Evolutionary conservation across 345 rosid genomes (phyloP).

Genomic region (Luvunga scandens): DNA sequence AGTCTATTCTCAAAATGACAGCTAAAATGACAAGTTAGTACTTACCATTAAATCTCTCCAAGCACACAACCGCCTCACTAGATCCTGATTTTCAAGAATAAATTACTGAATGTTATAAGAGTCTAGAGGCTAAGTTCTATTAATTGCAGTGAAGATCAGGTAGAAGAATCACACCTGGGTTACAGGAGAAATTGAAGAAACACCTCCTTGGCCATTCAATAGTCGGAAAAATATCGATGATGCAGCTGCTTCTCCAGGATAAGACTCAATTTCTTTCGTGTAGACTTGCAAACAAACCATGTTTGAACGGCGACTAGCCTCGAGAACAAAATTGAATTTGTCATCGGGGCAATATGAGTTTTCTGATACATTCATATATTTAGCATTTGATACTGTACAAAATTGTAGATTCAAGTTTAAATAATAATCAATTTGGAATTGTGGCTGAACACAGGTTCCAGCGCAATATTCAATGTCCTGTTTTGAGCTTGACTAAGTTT

Average conservation of each 20-base stretch:
- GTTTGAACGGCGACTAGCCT: slow-evolving; percentile 91
- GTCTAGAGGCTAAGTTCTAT: background rate
- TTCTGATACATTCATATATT: slow-evolving; percentile 56
- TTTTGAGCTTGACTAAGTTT: background rate
- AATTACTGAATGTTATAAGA: slow-evolving; percentile 3
- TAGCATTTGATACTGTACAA: slow-evolving; percentile 37
- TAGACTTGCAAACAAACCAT: slow-evolving; percentile 74
- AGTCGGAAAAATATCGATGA: slow-evolving; percentile 72
- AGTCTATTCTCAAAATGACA: slow-evolving; percentile 8
- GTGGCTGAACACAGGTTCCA: background rate
- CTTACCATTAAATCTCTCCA: slow-evolving; percentile 98
- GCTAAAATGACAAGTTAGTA: slow-evolving; percentile 13
- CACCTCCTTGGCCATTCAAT: slow-evolving; percentile 49
- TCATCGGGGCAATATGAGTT: slow-evolving; percentile 62
- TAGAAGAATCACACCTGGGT: slow-evolving; percentile 47
- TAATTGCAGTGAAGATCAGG: background rate
- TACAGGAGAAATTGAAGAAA: slow-evolving; percentile 39
- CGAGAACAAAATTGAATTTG: slow-evolving; percentile 62
- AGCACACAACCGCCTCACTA: slow-evolving; percentile 72
- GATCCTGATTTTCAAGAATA: slow-evolving; percentile 49
- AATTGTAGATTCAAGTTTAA: slow-evolving; percentile 3
- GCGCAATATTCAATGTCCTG: background rate
- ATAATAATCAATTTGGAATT: slow-evolving; percentile 5
- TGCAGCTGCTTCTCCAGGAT: slow-evolving; percentile 79
- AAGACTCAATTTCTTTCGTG: slow-evolving; percentile 71